phyloP scores from a whole-genome alignment of 176 grass and related monocot genomes.

The Thinopyrum elongatum region DNA sequence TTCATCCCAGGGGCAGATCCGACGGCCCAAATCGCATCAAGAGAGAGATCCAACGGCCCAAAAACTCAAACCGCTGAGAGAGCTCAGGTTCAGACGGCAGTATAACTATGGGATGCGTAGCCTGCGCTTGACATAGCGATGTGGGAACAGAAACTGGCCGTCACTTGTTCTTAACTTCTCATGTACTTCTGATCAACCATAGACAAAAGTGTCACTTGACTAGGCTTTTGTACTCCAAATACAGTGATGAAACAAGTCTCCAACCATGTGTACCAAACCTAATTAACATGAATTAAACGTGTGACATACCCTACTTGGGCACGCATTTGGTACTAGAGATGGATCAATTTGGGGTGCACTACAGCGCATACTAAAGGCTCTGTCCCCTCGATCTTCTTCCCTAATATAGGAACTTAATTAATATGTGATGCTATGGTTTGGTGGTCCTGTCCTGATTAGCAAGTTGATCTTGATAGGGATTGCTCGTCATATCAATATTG shows the following conservation, averaged over 20 bases:
- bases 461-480: not conserved
- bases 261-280: not conserved
- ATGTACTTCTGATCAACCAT: not conserved
- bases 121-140: too few relatives aligned
- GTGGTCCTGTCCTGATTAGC: constrained; percentile 35
- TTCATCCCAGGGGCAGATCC: too few relatives aligned
- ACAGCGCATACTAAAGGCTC: not conserved
- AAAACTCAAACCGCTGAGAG: too few relatives aligned
- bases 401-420: not conserved
- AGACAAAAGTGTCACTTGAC: constrained; percentile 26
- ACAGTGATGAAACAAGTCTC: not conserved
- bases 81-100: too few relatives aligned
- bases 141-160: not conserved
- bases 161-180: not conserved
- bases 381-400: not conserved
- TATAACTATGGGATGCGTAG: too few relatives aligned
- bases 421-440: not conserved
- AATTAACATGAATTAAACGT: not conserved
- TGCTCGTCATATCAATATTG: not conserved
- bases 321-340: not conserved
- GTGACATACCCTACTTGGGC: not conserved
- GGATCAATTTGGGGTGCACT: constrained; percentile 20
- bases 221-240: not conserved
- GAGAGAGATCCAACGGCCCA: too few relatives aligned
- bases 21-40: too few relatives aligned